Evolutionary conservation across 202 grass and related monocot species (phyloP).

Genomic region (Setaria viridis): DNA sequence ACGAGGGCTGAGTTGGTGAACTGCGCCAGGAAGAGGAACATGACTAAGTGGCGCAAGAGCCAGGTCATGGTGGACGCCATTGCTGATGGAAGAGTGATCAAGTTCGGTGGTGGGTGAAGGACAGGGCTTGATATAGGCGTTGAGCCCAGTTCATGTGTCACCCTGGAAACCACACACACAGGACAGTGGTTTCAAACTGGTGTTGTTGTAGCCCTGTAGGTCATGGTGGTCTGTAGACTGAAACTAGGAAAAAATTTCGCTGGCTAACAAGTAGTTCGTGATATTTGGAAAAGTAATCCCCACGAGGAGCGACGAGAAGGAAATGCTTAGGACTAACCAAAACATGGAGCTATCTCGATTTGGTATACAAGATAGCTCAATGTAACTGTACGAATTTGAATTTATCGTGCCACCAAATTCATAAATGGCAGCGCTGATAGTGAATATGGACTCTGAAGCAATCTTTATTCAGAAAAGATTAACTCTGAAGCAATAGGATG

Average conservation of each 20-base stretch:
- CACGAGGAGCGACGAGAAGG: not conserved
- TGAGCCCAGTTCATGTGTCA: not conserved
- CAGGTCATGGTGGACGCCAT: conserved; percentile 28
- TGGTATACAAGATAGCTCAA: not conserved
- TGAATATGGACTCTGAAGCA: not conserved
- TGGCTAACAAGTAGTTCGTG: not conserved
- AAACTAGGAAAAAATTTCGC: not conserved
- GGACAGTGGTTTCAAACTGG: not conserved
- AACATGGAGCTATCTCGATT: not conserved
- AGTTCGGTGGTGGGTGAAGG: not conserved
- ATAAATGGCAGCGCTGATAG: not conserved
- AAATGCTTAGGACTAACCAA: not conserved
- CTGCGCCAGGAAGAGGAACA: conserved; percentile 25
- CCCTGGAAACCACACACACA: not conserved
- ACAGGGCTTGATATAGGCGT: conserved; percentile 31
- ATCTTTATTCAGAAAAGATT: not conserved
- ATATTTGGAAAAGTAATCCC: not conserved
- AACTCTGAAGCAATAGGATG: not conserved
- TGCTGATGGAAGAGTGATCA: conserved; percentile 1
- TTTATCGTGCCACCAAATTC: not conserved
- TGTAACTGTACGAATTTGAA: not conserved
- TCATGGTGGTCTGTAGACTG: not conserved
- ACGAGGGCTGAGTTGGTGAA: not conserved
- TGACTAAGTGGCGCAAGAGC: not conserved
- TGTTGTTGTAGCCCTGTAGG: not conserved